Evolutionary conservation across 495 filamentous ascomycete genomes (phyloP), one percentile per base, ranked within the genome.

Genomic region (Aspergillus panamensis): DNA sequence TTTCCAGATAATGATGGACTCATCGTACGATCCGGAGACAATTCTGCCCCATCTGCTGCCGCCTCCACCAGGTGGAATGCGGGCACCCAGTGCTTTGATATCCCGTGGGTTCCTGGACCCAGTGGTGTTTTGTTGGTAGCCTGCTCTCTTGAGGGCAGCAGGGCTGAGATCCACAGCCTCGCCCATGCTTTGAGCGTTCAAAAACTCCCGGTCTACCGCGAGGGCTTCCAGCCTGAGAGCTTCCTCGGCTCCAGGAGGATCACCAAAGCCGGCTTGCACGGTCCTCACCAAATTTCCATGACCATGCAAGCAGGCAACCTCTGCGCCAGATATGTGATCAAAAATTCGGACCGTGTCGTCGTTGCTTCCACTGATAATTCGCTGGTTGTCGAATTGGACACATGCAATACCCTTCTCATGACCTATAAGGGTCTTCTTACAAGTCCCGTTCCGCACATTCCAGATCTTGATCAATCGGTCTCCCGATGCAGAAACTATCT

Each of bases 381-480:
- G 84, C n/a, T 88, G 86, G n/a, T 90, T 92, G 70, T 99, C 94
- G 63, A 90, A 96, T 71, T 97, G 92, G 17, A 99, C 90, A 71
- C 94, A 99, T 14, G 94, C 94, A 66, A 99, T 97, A 16, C 94
- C 94, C 70, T 97, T 99, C 55, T 82, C 82, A 66, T 99, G 94
- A 5, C 94, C 95, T 45, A 89, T 71, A 37, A 95, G 82, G 8
- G 89, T 94, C 62, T 86, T 84, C 16, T 80, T 75, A 67, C 89
- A 93, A 13, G 77, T 72, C 50, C 92, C 90, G 1, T 83, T 89
- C 16, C 84, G 85, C 71, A 96, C 86, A 66, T 94, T 89, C 95
- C 95, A 99, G 14, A 96, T 80, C 64, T 95, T 96, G 65, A 97
- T 87, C 62, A 86, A 80, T 9, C 92, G 86, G 69, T 99, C 94